Evolutionary conservation across 164 flowering plant species (phyloP).

Genomic region (Warburgia ugandensis): DNA sequence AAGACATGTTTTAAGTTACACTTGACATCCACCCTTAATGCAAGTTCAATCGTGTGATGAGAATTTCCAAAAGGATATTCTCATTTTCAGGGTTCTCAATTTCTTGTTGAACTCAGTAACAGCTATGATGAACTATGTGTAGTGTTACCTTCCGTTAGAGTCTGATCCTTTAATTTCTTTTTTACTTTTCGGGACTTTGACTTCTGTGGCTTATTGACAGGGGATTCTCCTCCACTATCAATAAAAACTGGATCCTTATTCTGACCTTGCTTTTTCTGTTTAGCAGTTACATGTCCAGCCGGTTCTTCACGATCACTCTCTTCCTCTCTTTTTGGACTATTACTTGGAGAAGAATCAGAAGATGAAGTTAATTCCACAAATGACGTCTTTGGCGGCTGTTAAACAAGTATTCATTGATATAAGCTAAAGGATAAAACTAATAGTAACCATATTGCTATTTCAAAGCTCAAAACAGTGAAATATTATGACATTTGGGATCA

Average conservation of each 20-base stretch:
- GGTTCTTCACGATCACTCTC: constrained; percentile 15
- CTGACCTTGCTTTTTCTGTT: constrained; percentile 9
- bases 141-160: constrained; percentile 17
- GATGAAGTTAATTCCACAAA: constrained; percentile 43
- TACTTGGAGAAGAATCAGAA: constrained; percentile 37
- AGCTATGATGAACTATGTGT: background rate
- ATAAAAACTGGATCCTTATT: constrained; percentile 19
- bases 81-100: background rate
- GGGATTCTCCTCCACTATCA: constrained; percentile 20
- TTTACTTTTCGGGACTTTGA: constrained; percentile 11
- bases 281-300: constrained; percentile 7
- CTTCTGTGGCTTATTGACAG: constrained; percentile 11
- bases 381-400: constrained; percentile 35
- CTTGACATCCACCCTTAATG: background rate
- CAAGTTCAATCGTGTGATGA: background rate
- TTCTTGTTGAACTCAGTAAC: background rate
- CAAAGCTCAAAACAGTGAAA: background rate
- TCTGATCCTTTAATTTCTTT: constrained; percentile 12
- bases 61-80: background rate
- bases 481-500: too few relatives aligned
- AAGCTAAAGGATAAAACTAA: background rate
- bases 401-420: constrained; percentile 9
- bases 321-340: constrained; percentile 23
- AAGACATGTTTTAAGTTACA: background rate
- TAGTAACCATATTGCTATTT: background rate